These are phyloP conservation scores for Papiliotrema nemorosa DNA, from an alignment of 1,284 basidiomycete species.

Conservation along the genomic window DNA sequence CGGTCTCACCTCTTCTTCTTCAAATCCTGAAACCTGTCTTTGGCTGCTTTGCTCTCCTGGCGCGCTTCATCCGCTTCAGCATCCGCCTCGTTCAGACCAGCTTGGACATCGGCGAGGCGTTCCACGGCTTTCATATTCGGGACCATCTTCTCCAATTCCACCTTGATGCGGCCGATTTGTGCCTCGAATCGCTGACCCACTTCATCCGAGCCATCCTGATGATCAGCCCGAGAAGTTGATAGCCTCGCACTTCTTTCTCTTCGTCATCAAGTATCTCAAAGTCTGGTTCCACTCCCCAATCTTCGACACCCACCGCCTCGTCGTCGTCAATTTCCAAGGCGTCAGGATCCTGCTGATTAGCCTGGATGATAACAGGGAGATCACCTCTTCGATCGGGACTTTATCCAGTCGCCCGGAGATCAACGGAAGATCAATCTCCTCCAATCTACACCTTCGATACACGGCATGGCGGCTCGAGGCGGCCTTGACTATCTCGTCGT, in stretches of 20 bases:
- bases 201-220: slow-evolving; percentile 64
- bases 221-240: neutral
- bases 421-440: slow-evolving; percentile 84
- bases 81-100: slow-evolving; percentile 55
- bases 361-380: neutral
- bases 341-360: neutral
- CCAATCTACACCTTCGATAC: slow-evolving; percentile 88
- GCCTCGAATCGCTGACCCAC: slow-evolving; percentile 71
- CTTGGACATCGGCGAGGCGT: slow-evolving; percentile 81
- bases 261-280: slow-evolving; percentile 78
- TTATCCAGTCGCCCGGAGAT: slow-evolving; percentile 68
- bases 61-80: slow-evolving; percentile 57
- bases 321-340: too few relatives aligned
- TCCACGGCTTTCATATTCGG: slow-evolving; percentile 97
- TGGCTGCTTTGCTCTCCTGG: slow-evolving; percentile 79
- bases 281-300: slow-evolving; percentile 89
- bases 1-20: slow-evolving; percentile 68
- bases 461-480: slow-evolving; percentile 79
- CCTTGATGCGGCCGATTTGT: slow-evolving; percentile 66
- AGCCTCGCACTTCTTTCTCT: slow-evolving; percentile 63
- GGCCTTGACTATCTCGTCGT: slow-evolving; percentile 88
- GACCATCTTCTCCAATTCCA: slow-evolving; percentile 89
- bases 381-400: slow-evolving; percentile 89
- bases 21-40: slow-evolving; percentile 85
- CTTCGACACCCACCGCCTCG: slow-evolving; percentile 61